Evolutionary conservation across 2,329 filamentous ascomycete species (phyloP).

Genomic region (Cladobotryum mycophilum): DNA sequence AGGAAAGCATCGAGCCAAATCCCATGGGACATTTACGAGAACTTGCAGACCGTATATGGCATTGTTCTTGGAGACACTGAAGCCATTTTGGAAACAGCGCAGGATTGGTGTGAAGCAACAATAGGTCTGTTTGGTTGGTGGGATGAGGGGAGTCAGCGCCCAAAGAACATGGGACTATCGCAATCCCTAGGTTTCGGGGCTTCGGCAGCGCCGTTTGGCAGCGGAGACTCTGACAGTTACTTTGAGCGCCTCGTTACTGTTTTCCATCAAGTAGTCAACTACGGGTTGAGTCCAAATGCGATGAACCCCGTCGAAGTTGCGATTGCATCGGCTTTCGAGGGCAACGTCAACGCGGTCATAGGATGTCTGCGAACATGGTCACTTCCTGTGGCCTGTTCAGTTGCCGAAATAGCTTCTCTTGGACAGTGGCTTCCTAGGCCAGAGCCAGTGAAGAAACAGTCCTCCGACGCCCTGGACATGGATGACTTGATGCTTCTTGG

Average conservation of each 20-base stretch:
- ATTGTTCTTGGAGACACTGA: constrained; percentile 70
- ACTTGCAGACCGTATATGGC: constrained; percentile 71
- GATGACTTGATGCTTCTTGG: constrained; percentile 81
- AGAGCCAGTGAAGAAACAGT: constrained; percentile 37
- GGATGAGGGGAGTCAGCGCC: constrained; percentile 63
- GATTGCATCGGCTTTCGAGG: constrained; percentile 75
- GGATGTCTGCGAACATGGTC: constrained; percentile 75
- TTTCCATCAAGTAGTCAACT: constrained; percentile 61
- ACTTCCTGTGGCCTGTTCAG: constrained; percentile 66
- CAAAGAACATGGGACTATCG: constrained; percentile 35
- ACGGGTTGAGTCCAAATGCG: constrained; percentile 71
- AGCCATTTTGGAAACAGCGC: constrained; percentile 68
- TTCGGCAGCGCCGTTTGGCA: constrained; percentile 29
- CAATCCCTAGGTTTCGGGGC: constrained; percentile 33
- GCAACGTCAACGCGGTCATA: constrained; percentile 70
- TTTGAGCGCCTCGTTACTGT: constrained; percentile 64
- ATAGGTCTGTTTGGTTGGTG: constrained; percentile 84
- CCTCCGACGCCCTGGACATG: constrained; percentile 65
- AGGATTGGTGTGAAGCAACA: constrained; percentile 90
- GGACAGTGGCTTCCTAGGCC: constrained; percentile 68
- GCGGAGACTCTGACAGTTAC: constrained; percentile 58
- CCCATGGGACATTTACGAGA: constrained; percentile 86
- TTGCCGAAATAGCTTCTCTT: constrained; percentile 77
- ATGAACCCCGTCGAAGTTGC: constrained; percentile 73
- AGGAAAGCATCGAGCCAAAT: constrained; percentile 79